phyloP scores from a whole-genome alignment of 1,139 yeast species.

The Taphrina populina region DNA sequence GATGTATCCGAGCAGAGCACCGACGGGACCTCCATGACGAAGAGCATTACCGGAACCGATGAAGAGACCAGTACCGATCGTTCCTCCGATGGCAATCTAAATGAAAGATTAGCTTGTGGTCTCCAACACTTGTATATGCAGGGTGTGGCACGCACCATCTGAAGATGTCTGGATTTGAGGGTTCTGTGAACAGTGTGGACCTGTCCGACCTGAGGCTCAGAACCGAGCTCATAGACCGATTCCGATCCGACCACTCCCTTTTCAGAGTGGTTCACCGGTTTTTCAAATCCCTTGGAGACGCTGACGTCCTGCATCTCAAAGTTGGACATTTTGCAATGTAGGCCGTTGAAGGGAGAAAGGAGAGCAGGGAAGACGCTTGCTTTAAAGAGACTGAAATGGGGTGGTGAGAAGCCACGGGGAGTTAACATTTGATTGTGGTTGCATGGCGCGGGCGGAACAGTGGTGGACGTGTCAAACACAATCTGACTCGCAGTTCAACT shows the following conservation, averaged over 20 bases:
- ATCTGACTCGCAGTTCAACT: too few species aligned
- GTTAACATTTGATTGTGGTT: too few species aligned
- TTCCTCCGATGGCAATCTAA: conserved; percentile 38
- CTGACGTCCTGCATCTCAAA: too few species aligned
- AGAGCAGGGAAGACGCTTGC: too few species aligned
- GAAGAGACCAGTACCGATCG: conserved; percentile 47
- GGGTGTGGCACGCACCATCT: conserved; percentile 33
- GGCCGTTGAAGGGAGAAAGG: too few species aligned
- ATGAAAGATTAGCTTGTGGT: background rate
- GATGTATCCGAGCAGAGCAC: conserved; percentile 61
- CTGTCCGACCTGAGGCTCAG: conserved; percentile 14
- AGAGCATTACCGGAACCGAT: conserved; percentile 60
- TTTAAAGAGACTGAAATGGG: too few species aligned
- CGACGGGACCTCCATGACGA: conserved; percentile 67
- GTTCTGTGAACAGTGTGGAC: conserved; percentile 41
- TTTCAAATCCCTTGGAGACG: too few species aligned
- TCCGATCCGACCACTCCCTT: background rate
- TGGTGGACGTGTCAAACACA: too few species aligned
- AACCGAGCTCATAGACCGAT: conserved; percentile 2
- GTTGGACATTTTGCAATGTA: too few species aligned
- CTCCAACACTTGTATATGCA: too few species aligned
- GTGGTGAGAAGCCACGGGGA: too few species aligned
- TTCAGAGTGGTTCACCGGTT: conserved; percentile 9
- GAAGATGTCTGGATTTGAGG: conserved; percentile 38
- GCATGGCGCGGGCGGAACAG: too few species aligned